These are phyloP conservation scores for Recurvomyces mirabilis DNA, from an alignment of 495 filamentous ascomycete genomes.

Conservation along the genomic window DNA sequence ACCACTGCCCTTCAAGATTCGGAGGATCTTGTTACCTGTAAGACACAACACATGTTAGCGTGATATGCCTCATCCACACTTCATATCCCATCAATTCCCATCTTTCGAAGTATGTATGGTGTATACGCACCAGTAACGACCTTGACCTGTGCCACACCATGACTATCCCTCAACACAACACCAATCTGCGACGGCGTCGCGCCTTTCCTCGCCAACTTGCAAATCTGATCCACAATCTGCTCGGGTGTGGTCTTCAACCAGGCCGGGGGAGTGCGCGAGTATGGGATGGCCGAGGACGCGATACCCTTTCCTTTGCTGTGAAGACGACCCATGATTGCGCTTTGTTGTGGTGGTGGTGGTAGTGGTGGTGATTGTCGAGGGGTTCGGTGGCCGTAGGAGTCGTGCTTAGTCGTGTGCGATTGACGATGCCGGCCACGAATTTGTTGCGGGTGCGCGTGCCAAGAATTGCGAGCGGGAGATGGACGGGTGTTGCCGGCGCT, in stretches of 20 bases:
- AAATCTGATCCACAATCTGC: conserved; percentile 95
- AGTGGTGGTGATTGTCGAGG: neutral
- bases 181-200: conserved; percentile 96
- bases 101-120: neutral
- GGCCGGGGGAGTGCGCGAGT: conserved; percentile 79
- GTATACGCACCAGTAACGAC: conserved; percentile 77
- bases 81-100: too few relatives aligned
- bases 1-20: conserved; percentile 93
- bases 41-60: neutral
- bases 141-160: conserved; percentile 95
- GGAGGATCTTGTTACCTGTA: conserved; percentile 95
- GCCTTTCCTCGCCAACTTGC: conserved; percentile 96
- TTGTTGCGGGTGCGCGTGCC: too few relatives aligned
- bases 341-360: conserved; percentile 3
- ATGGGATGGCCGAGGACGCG: conserved; percentile 83
- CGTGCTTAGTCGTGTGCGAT: too few relatives aligned
- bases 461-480: too few relatives aligned
- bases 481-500: too few relatives aligned
- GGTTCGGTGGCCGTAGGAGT: conserved; percentile 2
- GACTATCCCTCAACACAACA: conserved; percentile 92
- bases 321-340: conserved; percentile 83
- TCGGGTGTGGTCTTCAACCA: conserved; percentile 90
- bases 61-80: too few relatives aligned
- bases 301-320: conserved; percentile 99
- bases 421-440: too few relatives aligned